Base-by-base conservation (phyloP, 2,329 filamentous ascomycete species). In the Fusarium verticillioides region DNA sequence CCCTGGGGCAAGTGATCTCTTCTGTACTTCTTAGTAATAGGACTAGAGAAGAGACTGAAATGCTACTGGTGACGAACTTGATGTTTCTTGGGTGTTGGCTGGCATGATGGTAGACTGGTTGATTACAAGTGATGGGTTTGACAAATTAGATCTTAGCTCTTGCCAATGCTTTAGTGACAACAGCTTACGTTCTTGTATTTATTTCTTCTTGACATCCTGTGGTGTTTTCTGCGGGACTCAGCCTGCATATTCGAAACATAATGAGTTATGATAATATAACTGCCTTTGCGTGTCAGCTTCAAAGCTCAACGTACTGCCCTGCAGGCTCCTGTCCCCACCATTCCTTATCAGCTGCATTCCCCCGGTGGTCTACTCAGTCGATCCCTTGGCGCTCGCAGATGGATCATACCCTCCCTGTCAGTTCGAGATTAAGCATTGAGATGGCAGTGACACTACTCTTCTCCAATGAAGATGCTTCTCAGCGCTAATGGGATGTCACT, bases 251-350 rank as follows among this genome's bases (percentile, higher is more conserved):
- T 9, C 9, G 36, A 37, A 18, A 37, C 4, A n/a, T 40, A n/a
- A 23, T 43, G 15, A 5, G 40, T n/a, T 11, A 23, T 11, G 15
- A 8, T 43, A 43, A 43, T 0, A 7, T 23, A 4, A 23, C 40
- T 9, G n/a, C 40, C 40, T 43, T 18, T 23, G 40, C n/a, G 21
- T 16, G 13, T 15, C 40, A 13, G 9, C n/a, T 43, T 23, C 40
- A 7, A 23, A 23, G n/a, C 9, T 23, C 40, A 5, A 23, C 15
- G 5, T 0, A 5, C 40, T 16, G 40, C 15, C n/a, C 9, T 16
- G 7, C 15, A 7, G 15, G 9, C 2, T 18, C 1, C n/a, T 2
- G 10, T 1, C 9, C n/a, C 15, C 40, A 4, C 13, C 15, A 15
- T 23, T 5, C n/a, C 40, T 7, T 43, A 10, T 43, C 13, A 43